These are phyloP conservation scores for Trypanosoma mega DNA, from an alignment of 208 protist genomes.

Conservation along the genomic window DNA sequence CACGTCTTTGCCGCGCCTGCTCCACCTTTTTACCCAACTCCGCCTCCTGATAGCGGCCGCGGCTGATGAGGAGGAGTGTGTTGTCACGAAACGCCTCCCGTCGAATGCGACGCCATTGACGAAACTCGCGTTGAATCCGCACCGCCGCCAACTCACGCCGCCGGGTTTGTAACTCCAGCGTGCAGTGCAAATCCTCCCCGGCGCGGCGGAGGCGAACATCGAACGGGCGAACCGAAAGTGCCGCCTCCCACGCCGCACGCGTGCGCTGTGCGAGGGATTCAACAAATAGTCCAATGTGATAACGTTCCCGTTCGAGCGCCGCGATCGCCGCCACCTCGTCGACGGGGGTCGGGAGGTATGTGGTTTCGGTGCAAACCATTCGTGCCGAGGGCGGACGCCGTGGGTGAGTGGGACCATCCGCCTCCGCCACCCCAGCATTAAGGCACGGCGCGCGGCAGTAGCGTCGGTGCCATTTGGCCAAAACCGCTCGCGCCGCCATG, in stretches of 20 bases:
- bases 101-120: slow-evolving; percentile 45
- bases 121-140: slow-evolving; percentile 67
- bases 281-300: slow-evolving; percentile 60
- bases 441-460: not conserved
- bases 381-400: too few species aligned
- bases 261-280: slow-evolving; percentile 43
- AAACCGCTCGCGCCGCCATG: too few species aligned
- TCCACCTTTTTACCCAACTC: slow-evolving; percentile 37
- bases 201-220: slow-evolving; percentile 51
- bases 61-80: slow-evolving; percentile 38
- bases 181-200: slow-evolving; percentile 29
- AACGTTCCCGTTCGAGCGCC: slow-evolving; percentile 46
- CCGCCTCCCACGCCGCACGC: slow-evolving; percentile 41
- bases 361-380: not conserved
- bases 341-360: slow-evolving; percentile 19
- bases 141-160: slow-evolving; percentile 41
- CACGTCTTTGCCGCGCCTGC: slow-evolving; percentile 21
- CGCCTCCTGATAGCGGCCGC: slow-evolving; percentile 44
- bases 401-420: too few species aligned
- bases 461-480: not conserved
- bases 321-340: slow-evolving; percentile 19
- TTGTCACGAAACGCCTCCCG: slow-evolving; percentile 39
- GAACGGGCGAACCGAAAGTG: slow-evolving; percentile 43
- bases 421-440: too few species aligned
- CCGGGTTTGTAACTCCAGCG: slow-evolving; percentile 34